A percentile compares a stretch with the other conserved stretches of the same genome.
Evolutionary conservation across 352 stramenopile species (phyloP).

Genomic region (Phytophthora sansomeana): DNA sequence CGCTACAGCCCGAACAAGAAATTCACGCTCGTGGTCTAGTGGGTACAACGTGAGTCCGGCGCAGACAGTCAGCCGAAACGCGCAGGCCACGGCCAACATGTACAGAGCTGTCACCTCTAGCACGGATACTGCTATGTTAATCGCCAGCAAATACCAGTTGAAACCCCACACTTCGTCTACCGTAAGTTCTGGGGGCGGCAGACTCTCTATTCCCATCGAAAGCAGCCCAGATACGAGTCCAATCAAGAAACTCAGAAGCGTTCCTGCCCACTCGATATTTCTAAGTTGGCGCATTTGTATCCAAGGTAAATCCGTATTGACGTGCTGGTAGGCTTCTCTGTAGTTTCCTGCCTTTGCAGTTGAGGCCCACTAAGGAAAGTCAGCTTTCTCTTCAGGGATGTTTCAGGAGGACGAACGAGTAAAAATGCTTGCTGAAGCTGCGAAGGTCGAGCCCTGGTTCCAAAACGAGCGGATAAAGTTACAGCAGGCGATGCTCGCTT

Average conservation of each 20-base stretch:
- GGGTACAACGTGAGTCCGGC: slow-evolving; percentile 55
- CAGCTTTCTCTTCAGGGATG: background rate
- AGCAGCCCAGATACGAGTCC: slow-evolving; percentile 48
- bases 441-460: slow-evolving; percentile 3
- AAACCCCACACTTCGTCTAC: slow-evolving; percentile 26
- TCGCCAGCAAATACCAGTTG: slow-evolving; percentile 42
- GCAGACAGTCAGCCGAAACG: slow-evolving; percentile 54
- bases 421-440: slow-evolving; percentile 4
- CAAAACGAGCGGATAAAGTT: slow-evolving; percentile 18
- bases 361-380: background rate
- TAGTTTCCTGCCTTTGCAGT: background rate
- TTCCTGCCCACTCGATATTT: slow-evolving; percentile 42
- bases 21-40: slow-evolving; percentile 57
- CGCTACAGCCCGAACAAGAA: slow-evolving; percentile 55
- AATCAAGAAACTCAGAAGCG: slow-evolving; percentile 30
- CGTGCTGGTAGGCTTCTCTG: slow-evolving; percentile 2
- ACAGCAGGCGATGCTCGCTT: slow-evolving; percentile 18
- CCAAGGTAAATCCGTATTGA: slow-evolving; percentile 36
- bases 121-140: slow-evolving; percentile 61
- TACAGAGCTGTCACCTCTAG: slow-evolving; percentile 58
- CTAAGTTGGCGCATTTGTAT: slow-evolving; percentile 36
- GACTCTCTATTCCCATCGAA: slow-evolving; percentile 46
- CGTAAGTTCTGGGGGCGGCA: slow-evolving; percentile 21
- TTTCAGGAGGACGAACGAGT: background rate
- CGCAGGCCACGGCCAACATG: slow-evolving; percentile 43